phyloP scores from a whole-genome alignment of 768 basidiomycete genomes.

The Hemileccinum rubropunctum region DNA sequence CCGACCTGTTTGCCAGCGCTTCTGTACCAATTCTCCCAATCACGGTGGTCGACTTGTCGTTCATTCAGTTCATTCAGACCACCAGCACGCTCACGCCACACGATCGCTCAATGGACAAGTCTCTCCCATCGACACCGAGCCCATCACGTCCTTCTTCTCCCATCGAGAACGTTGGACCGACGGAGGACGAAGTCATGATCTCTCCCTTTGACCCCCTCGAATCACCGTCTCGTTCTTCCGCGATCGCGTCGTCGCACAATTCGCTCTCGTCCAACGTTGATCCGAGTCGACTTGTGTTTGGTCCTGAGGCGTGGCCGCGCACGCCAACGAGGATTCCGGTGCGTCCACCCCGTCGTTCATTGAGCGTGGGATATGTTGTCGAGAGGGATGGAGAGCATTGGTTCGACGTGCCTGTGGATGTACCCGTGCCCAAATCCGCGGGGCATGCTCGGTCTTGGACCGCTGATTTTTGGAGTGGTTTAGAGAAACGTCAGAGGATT shows the following conservation, averaged over 20 bases:
- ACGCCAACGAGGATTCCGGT: slow-evolving; percentile 18
- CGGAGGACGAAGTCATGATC: slow-evolving; percentile 12
- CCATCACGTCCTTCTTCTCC: slow-evolving; percentile 5
- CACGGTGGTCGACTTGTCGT: slow-evolving; percentile 26
- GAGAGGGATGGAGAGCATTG: not conserved
- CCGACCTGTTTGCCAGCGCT: slow-evolving; percentile 15
- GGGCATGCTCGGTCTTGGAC: not conserved
- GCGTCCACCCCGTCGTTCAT: slow-evolving; percentile 7
- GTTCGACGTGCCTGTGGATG: not conserved
- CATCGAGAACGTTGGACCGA: not conserved
- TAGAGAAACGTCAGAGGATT: slow-evolving; percentile 29
- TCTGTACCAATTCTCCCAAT: slow-evolving; percentile 13
- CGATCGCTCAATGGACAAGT: slow-evolving; percentile 5
- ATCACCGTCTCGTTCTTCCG: slow-evolving; percentile 21
- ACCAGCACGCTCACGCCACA: slow-evolving; percentile 10
- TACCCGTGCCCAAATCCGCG: not conserved
- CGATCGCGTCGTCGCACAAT: slow-evolving; percentile 32
- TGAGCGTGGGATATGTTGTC: slow-evolving; percentile 2
- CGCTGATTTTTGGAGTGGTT: not conserved
- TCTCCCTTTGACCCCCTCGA: slow-evolving; percentile 16
- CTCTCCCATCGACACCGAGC: not conserved
- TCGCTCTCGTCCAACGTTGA: slow-evolving; percentile 30
- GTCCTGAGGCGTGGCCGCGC: slow-evolving; percentile 19
- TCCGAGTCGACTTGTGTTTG: slow-evolving; percentile 9
- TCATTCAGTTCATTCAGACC: slow-evolving; percentile 6